phyloP scores from a whole-genome alignment of 768 basidiomycete species.

The Lentinula sp. region DNA sequence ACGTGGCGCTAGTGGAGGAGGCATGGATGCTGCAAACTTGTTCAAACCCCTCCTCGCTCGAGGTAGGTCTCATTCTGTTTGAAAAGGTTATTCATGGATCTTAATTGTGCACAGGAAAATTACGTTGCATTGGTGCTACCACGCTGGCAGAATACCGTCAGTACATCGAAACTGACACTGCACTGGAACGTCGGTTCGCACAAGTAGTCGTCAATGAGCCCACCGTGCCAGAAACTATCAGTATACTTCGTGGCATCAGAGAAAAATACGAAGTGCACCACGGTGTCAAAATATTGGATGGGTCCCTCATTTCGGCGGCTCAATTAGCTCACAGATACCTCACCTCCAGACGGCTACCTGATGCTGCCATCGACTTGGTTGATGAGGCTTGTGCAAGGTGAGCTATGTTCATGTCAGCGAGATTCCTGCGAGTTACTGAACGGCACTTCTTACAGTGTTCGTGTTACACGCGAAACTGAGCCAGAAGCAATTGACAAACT shows the following conservation, averaged over 20 bases:
- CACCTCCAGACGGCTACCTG: conserved; percentile 72
- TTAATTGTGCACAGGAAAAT: conserved; percentile 15
- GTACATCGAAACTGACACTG: conserved; percentile 90
- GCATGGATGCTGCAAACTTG: conserved; percentile 91
- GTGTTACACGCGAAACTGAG: conserved; percentile 90
- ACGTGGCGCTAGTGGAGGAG: conserved; percentile 72
- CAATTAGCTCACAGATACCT: conserved; percentile 92
- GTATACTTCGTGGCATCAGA: conserved; percentile 80
- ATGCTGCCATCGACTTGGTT: conserved; percentile 86
- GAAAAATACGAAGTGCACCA: conserved; percentile 94
- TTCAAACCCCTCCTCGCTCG: conserved; percentile 90
- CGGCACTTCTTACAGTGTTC: conserved; percentile 43
- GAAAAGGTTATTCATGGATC: background rate
- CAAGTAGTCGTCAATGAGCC: conserved; percentile 95
- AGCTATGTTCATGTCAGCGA: conserved; percentile 14
- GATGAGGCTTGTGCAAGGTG: conserved; percentile 90
- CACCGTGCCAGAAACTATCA: conserved; percentile 81
- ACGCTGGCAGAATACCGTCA: conserved; percentile 90
- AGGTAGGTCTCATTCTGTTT: conserved; percentile 35
- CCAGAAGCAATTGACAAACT: conserved; percentile 92
- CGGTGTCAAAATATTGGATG: conserved; percentile 84
- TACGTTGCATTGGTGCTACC: conserved; percentile 80
- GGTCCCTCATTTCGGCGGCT: conserved; percentile 83
- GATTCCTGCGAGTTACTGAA: background rate
- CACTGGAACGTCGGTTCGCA: conserved; percentile 87